Base-by-base conservation (phyloP, 805 yeast genomes). In the Zygosaccharomyces siamensis region DNA sequence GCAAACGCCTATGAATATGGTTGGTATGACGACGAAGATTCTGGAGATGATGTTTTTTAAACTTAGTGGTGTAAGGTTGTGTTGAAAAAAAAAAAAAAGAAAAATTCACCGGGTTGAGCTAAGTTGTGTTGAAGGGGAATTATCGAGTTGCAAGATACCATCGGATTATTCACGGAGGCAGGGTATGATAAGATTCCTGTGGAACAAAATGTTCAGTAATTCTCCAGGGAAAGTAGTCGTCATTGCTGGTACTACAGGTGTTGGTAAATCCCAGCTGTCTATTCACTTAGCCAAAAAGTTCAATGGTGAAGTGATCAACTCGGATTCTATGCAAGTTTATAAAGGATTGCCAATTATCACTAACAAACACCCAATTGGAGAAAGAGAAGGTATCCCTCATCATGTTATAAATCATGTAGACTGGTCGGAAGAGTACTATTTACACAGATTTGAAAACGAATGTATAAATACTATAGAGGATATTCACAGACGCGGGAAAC, bases 241-340 rank as follows among this genome's bases (percentile, higher is more conserved):
- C 12, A 78, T 87, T 14, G 85, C 86, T 3, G 99, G 99, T 0
- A 90, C 96, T 31, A 92, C 99, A 0, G 99, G 98, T 0, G 97
- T 89, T 10, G 99, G 99, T 0, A 92, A 92, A 62, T 90, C 97
- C 0, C 89, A 87, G 57, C 75, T 80, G 59, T 64, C 72, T 7
- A 61, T 58, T 36, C 92, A 89, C 51, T 64, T 93, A 18, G 97
- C 97, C 8, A 74, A 78, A 56, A 75, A 75, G 24, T 76, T 85
- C 45, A 77, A 83, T 61, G 98, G 98, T 18, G 98, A 93, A 62
- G 75, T 93, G 54, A 86, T 93, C 54, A 93, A 93, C 67, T 96
- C 96, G 0, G 99, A 93, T 64, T 89, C 98, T 1, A 90, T 93
- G 97, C 99, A 93, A 67, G 86, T 93, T 74, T 93, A 93, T 66